A percentile compares a stretch with the other conserved stretches of the same genome.
These are phyloP conservation scores for Echites panduratus DNA, from an alignment of 257 asterid species.

Conservation along the genomic window DNA sequence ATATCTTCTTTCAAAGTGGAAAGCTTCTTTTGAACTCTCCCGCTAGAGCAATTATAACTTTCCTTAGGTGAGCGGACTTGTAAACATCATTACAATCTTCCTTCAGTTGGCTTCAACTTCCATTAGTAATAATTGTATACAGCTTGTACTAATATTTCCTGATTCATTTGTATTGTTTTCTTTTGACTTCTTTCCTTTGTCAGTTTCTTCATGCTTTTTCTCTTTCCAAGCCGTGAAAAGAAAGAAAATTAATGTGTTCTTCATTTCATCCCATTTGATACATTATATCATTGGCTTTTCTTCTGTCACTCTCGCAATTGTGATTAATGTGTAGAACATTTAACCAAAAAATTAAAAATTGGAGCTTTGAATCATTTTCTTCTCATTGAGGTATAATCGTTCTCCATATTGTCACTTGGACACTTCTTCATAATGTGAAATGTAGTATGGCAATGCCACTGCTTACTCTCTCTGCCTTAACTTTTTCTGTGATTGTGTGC, in stretches of 20 bases:
- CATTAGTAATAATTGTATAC: neutral
- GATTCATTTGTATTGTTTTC: neutral
- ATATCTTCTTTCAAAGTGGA: neutral
- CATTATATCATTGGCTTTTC: neutral
- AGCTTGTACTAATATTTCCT: neutral
- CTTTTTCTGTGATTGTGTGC: neutral
- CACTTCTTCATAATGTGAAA: neutral
- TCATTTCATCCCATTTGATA: neutral
- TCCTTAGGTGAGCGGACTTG: neutral
- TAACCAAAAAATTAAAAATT: neutral
- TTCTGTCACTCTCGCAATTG: conserved; percentile 1
- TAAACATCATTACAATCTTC: neutral
- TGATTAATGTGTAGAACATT: neutral
- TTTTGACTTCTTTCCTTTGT: neutral
- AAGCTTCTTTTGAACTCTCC: neutral
- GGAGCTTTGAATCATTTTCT: neutral
- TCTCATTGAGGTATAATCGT: neutral
- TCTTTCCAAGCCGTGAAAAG: neutral
- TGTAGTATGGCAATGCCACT: neutral
- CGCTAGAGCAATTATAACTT: neutral
- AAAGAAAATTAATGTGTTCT: neutral
- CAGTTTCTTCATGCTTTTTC: neutral
- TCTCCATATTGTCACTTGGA: neutral
- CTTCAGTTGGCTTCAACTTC: neutral
- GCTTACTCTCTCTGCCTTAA: neutral